Percentiles rank a stretch among this genome's conserved stretches.
These are phyloP conservation scores for Nemania sp. DNA, from an alignment of 2,329 filamentous ascomycete species.

Conservation along the genomic window DNA sequence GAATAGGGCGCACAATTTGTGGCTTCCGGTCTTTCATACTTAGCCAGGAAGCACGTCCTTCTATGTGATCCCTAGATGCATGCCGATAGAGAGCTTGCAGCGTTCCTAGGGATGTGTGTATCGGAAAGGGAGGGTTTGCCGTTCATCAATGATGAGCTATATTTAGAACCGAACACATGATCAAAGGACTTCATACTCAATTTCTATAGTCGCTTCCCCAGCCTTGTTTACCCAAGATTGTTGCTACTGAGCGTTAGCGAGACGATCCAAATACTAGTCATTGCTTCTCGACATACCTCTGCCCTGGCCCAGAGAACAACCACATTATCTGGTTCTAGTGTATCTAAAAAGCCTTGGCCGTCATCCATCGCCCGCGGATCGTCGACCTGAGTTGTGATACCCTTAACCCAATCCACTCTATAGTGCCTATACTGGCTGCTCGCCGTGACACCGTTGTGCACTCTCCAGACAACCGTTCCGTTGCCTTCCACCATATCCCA, in stretches of 20 bases:
- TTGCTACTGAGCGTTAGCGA: conserved; percentile 30
- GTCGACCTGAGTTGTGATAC: conserved; percentile 20
- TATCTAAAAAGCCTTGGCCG: conserved; percentile 37
- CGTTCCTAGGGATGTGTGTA: too few species aligned
- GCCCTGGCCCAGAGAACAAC: conserved; percentile 40
- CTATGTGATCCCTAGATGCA: too few species aligned
- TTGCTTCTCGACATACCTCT: conserved; percentile 28
- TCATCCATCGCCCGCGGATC: conserved; percentile 29
- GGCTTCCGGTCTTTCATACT: too few species aligned
- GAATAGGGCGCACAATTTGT: too few species aligned
- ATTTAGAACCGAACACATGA: too few species aligned
- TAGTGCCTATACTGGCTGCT: conserved; percentile 23
- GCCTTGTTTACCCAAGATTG: conserved; percentile 33
- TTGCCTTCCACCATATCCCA: conserved; percentile 38
- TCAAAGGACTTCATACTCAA: conserved; percentile 37
- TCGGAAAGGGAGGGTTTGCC: too few species aligned
- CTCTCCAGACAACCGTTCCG: conserved; percentile 30
- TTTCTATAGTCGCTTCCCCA: conserved; percentile 39
- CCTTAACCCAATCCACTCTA: conserved; percentile 34
- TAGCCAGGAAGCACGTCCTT: too few species aligned
- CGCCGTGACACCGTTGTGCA: conserved; percentile 37
- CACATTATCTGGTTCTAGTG: conserved; percentile 28
- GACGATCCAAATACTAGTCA: not conserved
- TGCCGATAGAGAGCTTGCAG: too few species aligned
- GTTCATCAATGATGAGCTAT: too few species aligned